A percentile compares a stretch with the other conserved stretches of the same genome.
phyloP scores from a whole-genome alignment of 1,284 basidiomycete genomes.

The Trichosporon coremiiforme region DNA sequence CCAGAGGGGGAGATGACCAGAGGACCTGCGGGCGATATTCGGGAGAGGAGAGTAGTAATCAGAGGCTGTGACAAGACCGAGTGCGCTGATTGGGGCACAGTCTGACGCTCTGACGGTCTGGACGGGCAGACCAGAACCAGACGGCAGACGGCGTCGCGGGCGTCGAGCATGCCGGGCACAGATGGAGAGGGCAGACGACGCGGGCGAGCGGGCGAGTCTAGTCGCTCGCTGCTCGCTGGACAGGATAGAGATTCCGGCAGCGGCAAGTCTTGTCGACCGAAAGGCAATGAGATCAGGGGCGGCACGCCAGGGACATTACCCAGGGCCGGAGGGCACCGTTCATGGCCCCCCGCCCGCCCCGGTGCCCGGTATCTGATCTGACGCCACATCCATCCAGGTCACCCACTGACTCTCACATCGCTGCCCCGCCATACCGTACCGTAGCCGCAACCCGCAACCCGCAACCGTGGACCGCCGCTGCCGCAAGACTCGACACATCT shows the following conservation, averaged over 20 bases:
- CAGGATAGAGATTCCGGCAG: constrained; percentile 14
- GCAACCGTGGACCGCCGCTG: too few species aligned
- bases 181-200: background rate
- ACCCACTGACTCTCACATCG: too few species aligned
- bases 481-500: too few species aligned
- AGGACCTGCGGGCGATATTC: too few species aligned
- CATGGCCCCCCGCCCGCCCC: background rate
- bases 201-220: background rate
- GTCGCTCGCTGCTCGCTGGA: background rate
- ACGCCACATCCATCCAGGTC: background rate
- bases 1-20: too few species aligned
- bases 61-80: background rate
- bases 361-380: constrained; percentile 5
- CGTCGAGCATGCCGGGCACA: background rate
- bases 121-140: too few species aligned
- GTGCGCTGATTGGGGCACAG: constrained; percentile 7
- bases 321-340: background rate
- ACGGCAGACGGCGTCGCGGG: too few species aligned
- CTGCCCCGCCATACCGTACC: constrained; percentile 15
- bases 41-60: too few species aligned
- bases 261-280: constrained; percentile 16
- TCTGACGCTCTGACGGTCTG: too few species aligned
- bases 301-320: background rate
- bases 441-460: constrained; percentile 8
- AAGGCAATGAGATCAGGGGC: background rate